Conservation (phyloP, 306 rosid genomes). For the Castanea sativa region DNA sequence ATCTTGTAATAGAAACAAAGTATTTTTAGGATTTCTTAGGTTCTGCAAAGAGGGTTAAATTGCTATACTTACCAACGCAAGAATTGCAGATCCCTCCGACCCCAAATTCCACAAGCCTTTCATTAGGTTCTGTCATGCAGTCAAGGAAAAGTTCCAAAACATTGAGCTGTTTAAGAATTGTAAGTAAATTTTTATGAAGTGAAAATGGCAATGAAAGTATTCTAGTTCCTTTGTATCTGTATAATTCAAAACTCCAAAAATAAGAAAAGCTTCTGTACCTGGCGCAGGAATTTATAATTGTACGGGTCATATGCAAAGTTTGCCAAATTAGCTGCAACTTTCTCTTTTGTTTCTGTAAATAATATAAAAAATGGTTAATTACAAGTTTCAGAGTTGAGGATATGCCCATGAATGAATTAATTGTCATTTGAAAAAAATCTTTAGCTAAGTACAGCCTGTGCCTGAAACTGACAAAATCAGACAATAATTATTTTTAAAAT, state of each 20-base stretch:
- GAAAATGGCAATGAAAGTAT: neutral
- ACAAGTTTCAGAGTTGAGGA: neutral
- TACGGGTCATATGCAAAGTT: constrained; percentile 96
- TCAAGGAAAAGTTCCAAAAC: constrained; percentile 85
- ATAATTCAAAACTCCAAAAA: neutral
- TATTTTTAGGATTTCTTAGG: neutral
- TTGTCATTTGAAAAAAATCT: neutral
- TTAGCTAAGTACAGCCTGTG: neutral
- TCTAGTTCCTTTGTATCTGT: neutral
- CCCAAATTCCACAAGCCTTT: constrained; percentile 88
- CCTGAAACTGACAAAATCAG: neutral
- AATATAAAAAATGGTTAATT: constrained; percentile 7
- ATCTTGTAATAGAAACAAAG: neutral
- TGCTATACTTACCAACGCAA: constrained; percentile 56
- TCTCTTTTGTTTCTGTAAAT: constrained; percentile 67
- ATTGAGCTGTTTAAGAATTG: constrained; percentile 58
- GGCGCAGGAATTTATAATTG: constrained; percentile 68
- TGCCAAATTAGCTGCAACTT: constrained; percentile 69
- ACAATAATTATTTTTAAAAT: neutral
- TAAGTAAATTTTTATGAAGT: neutral
- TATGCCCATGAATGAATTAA: neutral
- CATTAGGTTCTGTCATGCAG: constrained; percentile 85
- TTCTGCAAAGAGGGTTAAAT: constrained; percentile 1
- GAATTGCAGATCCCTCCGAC: constrained; percentile 88
- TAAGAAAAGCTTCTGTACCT: constrained; percentile 40